Evolutionary conservation across 2,329 filamentous ascomycete species (phyloP), one percentile per base, ranked within the genome.

Genomic region (Pleoardoris graminearum): DNA sequence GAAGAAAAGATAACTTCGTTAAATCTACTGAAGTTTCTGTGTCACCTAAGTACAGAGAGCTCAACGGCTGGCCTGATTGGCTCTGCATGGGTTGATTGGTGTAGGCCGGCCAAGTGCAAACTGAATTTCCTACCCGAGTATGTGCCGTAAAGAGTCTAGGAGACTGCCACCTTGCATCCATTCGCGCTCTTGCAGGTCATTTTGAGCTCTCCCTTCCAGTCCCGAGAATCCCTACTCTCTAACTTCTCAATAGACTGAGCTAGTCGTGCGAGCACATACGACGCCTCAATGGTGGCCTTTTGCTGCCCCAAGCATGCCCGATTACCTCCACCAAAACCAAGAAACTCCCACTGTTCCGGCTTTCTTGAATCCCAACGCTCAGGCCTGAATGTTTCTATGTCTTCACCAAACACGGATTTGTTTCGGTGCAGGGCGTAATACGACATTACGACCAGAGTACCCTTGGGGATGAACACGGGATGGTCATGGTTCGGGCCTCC

Each of bases 301-400:
- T 51, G 42, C 37, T 48, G 42, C 21, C 17, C 54, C 22, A 52
- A 35, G 23, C 54, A 57, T 30, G 43, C 30, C 36, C 51, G 51
- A 10, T 35, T 35, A 4, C 51, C 54, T n/a, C 39, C 43, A 11
- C 51, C 51, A 47, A 57, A 57, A 2, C 51, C 51, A 35, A 50
- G 50, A 36, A 51, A 57, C 41, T 51, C 48, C 25, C 38, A 57
- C 8, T 22, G 14, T 46, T 44, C 32, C 11, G 50, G 50, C 3
- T 16, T 30, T 11, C 23, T 47, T 3, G 11, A 22, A 10, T 49
- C 47, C 75, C 75, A 77, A 21, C 75, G 63, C 14, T 74, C 69
- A 0, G 75, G 75, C 2, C 61, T 55, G 65, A 76, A 76, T 7
- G 65, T 47, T 4, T 65, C 60, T 1, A 73, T 67, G 37, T 73